Percentiles rank a stretch among this genome's conserved stretches.
Conservation (phyloP, 768 basidiomycete species). For the Lactarius evosmus region DNA sequence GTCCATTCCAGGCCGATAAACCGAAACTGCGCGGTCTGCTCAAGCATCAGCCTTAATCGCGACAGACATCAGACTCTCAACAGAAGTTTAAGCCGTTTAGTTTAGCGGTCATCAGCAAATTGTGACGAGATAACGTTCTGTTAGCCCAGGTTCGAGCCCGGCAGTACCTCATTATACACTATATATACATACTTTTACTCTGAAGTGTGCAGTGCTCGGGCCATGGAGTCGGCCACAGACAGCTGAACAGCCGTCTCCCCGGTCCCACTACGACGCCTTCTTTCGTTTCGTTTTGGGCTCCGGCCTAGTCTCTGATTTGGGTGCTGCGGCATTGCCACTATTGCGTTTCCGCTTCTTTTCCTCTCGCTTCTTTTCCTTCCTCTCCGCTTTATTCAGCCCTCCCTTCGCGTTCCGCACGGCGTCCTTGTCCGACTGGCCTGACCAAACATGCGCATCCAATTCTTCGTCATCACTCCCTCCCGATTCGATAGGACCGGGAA, state of each 20-base stretch:
- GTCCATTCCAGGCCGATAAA: too few relatives aligned
- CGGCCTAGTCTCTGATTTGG: constrained; percentile 28
- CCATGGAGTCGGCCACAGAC: neutral
- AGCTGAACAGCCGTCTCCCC: neutral
- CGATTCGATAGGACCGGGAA: constrained; percentile 19
- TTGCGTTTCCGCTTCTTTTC: constrained; percentile 30
- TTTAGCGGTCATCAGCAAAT: constrained; percentile 44
- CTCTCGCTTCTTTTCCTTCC: constrained; percentile 29
- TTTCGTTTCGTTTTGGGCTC: constrained; percentile 32
- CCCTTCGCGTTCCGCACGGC: constrained; percentile 14
- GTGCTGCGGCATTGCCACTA: constrained; percentile 26
- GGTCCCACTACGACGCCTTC: constrained; percentile 28
- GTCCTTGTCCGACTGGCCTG: constrained; percentile 35
- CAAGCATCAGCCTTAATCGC: too few relatives aligned
- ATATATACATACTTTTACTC: too few relatives aligned
- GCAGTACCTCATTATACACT: too few relatives aligned
- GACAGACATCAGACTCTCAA: too few relatives aligned
- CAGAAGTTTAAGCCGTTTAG: too few relatives aligned
- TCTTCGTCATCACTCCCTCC: constrained; percentile 32
- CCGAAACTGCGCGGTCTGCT: too few relatives aligned
- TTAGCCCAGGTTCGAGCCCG: constrained; percentile 30
- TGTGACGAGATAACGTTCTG: constrained; percentile 34
- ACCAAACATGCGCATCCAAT: constrained; percentile 35
- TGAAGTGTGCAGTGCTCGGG: too few relatives aligned
- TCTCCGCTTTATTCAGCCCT: constrained; percentile 22